Evolutionary conservation across 2,329 filamentous ascomycete species (phyloP).

Genomic region (Laburnicola sp.): DNA sequence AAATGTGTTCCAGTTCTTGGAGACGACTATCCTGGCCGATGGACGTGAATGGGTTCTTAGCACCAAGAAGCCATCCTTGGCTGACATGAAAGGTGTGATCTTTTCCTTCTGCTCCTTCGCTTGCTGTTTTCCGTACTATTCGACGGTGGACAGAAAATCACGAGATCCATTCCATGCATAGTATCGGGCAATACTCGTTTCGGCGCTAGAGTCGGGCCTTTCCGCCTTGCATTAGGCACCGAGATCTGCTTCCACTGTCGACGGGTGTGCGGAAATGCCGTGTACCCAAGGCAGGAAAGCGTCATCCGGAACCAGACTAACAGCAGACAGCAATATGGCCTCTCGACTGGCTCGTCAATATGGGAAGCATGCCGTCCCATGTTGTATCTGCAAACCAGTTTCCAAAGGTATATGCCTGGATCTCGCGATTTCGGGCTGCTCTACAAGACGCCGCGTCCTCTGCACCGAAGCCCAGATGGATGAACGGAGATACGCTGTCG

Average conservation of each 20-base stretch:
- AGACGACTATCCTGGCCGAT: conserved; percentile 64
- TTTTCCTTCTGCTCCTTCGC: not conserved
- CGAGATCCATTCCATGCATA: not conserved
- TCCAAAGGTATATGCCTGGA: conserved; percentile 66
- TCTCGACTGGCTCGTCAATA: conserved; percentile 63
- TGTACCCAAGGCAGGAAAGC: conserved; percentile 1
- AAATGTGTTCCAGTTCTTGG: conserved; percentile 59
- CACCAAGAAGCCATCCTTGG: conserved; percentile 56
- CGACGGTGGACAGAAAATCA: not conserved
- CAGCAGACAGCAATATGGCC: conserved; percentile 58
- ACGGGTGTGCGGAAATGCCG: conserved; percentile 3
- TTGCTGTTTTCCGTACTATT: not conserved
- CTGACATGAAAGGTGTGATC: conserved; percentile 64
- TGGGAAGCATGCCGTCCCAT: conserved; percentile 59
- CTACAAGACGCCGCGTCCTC: conserved; percentile 49
- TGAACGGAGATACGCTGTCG: conserved; percentile 55
- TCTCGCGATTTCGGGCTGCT: conserved; percentile 61
- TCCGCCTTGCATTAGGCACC: conserved; percentile 4
- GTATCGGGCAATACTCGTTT: conserved; percentile 3
- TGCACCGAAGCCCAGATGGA: conserved; percentile 46
- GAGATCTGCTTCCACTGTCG: not conserved
- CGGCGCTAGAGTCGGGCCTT: not conserved
- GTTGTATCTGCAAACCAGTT: conserved; percentile 57
- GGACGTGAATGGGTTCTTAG: conserved; percentile 65
- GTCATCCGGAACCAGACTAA: conserved; percentile 8